Conservation (phyloP, 2,329 filamentous ascomycete genomes). For the Cephalotrichum gorgonifer region DNA sequence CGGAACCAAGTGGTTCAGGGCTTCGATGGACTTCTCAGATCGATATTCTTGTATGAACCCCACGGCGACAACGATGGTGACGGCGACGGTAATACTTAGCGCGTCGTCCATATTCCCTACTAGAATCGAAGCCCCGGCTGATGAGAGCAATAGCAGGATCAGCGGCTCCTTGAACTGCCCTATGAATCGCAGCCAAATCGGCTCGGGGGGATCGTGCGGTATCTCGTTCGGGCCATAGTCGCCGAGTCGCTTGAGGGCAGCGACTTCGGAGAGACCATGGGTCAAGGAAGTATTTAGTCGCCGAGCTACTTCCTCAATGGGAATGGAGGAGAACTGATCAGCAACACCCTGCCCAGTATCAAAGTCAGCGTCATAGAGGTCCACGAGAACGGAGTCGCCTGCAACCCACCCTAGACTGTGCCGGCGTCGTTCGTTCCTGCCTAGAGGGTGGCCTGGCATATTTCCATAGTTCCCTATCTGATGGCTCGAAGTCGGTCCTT, state of each 20-base stretch:
- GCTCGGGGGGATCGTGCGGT: conserved; percentile 85
- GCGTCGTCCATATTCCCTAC: conserved; percentile 94
- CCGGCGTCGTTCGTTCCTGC: conserved; percentile 39
- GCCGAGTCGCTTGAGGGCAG: conserved; percentile 70
- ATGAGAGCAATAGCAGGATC: conserved; percentile 83
- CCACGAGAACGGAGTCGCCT: neutral
- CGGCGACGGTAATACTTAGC: conserved; percentile 87
- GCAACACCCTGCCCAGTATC: conserved; percentile 31
- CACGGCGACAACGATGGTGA: conserved; percentile 92
- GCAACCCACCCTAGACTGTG: conserved; percentile 41
- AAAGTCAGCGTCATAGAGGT: conserved; percentile 13
- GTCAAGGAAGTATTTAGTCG: conserved; percentile 73
- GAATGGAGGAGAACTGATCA: conserved; percentile 56
- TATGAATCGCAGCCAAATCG: conserved; percentile 86
- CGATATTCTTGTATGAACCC: conserved; percentile 97
- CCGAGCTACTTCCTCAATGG: conserved; percentile 66
- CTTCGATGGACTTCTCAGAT: conserved; percentile 94
- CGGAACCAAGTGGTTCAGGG: conserved; percentile 83
- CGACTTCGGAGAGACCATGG: conserved; percentile 68
- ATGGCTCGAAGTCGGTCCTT: conserved; percentile 6
- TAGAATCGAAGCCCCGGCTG: conserved; percentile 76
- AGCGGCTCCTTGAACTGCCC: conserved; percentile 96
- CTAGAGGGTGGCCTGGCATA: conserved; percentile 11
- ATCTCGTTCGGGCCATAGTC: conserved; percentile 88
- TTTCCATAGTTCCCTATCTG: conserved; percentile 20